phyloP scores from a whole-genome alignment of 495 filamentous ascomycete genomes.

The Lentithecium fluviatile region DNA sequence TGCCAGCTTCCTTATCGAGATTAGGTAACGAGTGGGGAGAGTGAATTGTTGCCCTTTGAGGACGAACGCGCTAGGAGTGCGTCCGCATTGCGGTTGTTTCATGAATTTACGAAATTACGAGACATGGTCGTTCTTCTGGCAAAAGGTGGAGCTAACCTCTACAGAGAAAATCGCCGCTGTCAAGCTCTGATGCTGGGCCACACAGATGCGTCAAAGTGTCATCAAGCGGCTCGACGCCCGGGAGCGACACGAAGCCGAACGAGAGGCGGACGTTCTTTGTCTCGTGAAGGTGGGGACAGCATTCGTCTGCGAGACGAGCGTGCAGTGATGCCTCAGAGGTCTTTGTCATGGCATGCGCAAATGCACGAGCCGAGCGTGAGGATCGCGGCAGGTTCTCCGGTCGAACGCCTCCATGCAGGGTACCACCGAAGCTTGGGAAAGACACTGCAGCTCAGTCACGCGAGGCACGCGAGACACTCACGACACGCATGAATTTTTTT shows the following conservation, averaged over 20 bases:
- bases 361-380: too few species aligned
- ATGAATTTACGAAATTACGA: conserved; percentile 9
- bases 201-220: conserved; percentile 7
- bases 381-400: background rate
- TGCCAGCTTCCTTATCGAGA: conserved; percentile 7
- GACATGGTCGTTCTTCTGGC: conserved; percentile 10
- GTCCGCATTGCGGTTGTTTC: background rate
- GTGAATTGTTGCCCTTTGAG: background rate
- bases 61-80: conserved; percentile 12
- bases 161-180: conserved; percentile 14
- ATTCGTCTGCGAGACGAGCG: too few species aligned
- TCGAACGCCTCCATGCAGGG: background rate
- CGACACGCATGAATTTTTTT: background rate
- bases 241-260: background rate
- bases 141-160: background rate
- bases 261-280: background rate
- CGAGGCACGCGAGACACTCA: background rate
- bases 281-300: background rate
- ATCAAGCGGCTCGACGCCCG: background rate
- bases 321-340: too few species aligned
- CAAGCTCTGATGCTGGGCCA: background rate
- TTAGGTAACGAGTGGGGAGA: background rate
- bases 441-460: background rate
- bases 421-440: background rate
- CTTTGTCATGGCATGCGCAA: too few species aligned